Percentiles rank a stretch among this genome's conserved stretches.
Evolutionary conservation across 1,284 basidiomycete species (phyloP).

Genomic region (Ceratobasidium sp.): DNA sequence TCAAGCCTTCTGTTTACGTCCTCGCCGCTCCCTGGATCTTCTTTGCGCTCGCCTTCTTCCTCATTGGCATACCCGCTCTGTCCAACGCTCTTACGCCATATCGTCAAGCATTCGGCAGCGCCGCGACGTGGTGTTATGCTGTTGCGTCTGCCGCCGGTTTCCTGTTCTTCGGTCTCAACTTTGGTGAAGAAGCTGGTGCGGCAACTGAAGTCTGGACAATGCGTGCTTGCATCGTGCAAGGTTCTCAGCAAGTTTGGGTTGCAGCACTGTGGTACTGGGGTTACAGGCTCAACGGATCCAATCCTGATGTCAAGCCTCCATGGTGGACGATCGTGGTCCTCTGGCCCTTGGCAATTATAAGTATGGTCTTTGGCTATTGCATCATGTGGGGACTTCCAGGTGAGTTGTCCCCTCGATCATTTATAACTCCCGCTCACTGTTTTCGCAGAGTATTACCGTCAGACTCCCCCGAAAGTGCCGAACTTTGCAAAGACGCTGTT

Average conservation of each 20-base stretch:
- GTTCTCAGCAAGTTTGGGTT: slow-evolving; percentile 93
- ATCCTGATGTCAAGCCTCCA: slow-evolving; percentile 65
- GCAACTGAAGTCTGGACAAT: slow-evolving; percentile 92
- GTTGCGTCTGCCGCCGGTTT: slow-evolving; percentile 89
- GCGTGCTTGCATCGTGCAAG: slow-evolving; percentile 90
- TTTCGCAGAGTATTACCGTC: slow-evolving; percentile 77
- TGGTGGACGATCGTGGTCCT: slow-evolving; percentile 87
- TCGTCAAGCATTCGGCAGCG: slow-evolving; percentile 74
- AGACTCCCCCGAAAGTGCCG: slow-evolving; percentile 92
- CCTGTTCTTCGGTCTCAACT: slow-evolving; percentile 93
- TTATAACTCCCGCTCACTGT: slow-evolving; percentile 6
- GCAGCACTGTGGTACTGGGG: slow-evolving; percentile 96
- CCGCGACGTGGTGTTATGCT: slow-evolving; percentile 90
- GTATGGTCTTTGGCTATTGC: slow-evolving; percentile 80
- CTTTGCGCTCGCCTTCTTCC: slow-evolving; percentile 87
- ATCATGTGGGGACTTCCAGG: slow-evolving; percentile 87
- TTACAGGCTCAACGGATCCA: slow-evolving; percentile 71
- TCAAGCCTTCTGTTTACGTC: slow-evolving; percentile 87
- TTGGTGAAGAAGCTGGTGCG: slow-evolving; percentile 94
- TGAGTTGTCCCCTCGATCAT: slow-evolving; percentile 54
- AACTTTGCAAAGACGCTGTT: slow-evolving; percentile 89
- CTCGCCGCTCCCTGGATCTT: slow-evolving; percentile 88
- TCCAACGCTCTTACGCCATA: slow-evolving; percentile 68
- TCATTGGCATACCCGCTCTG: slow-evolving; percentile 87
- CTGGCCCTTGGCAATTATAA: slow-evolving; percentile 82